phyloP scores from a whole-genome alignment of 805 yeast species.

The Candida xyloterini region DNA sequence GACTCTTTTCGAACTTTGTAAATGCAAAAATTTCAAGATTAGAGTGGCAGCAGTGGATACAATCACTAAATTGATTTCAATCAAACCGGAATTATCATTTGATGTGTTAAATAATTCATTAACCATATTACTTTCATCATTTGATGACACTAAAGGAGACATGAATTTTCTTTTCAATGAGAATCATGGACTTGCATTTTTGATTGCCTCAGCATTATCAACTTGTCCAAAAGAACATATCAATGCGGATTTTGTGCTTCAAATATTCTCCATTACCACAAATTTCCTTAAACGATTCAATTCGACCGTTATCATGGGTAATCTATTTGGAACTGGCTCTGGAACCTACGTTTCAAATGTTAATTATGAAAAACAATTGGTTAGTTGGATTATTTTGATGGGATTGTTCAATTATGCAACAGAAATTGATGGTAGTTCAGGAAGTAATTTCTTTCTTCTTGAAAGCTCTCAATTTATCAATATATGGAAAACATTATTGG shows the following conservation, averaged over 20 bases:
- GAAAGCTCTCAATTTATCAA: slow-evolving; percentile 57
- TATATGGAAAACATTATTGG: slow-evolving; percentile 61
- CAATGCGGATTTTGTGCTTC: slow-evolving; percentile 32
- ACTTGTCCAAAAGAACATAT: slow-evolving; percentile 30
- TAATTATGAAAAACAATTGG: slow-evolving; percentile 37
- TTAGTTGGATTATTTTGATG: slow-evolving; percentile 60
- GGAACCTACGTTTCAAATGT: slow-evolving; percentile 29
- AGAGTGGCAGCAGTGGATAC: slow-evolving; percentile 41
- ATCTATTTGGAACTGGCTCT: slow-evolving; percentile 31
- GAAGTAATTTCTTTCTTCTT: slow-evolving; percentile 49
- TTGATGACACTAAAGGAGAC: slow-evolving; percentile 33
- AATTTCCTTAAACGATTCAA: slow-evolving; percentile 34
- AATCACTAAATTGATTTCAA: slow-evolving; percentile 34
- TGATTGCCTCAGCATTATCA: slow-evolving; percentile 32
- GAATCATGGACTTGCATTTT: slow-evolving; percentile 32
- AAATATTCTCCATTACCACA: slow-evolving; percentile 28
- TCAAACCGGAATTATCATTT: slow-evolving; percentile 31
- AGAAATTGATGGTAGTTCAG: slow-evolving; percentile 30
- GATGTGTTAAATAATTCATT: slow-evolving; percentile 35
- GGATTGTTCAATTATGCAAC: slow-evolving; percentile 58
- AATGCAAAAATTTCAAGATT: slow-evolving; percentile 37
- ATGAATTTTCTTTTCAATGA: slow-evolving; percentile 24
- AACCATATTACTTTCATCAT: slow-evolving; percentile 32
- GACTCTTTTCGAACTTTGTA: slow-evolving; percentile 36
- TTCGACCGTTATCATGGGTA: slow-evolving; percentile 34